These are phyloP conservation scores for Umbelopsis vinacea DNA, from an alignment of 192 early-diverging fungal species.

Conservation along the genomic window DNA sequence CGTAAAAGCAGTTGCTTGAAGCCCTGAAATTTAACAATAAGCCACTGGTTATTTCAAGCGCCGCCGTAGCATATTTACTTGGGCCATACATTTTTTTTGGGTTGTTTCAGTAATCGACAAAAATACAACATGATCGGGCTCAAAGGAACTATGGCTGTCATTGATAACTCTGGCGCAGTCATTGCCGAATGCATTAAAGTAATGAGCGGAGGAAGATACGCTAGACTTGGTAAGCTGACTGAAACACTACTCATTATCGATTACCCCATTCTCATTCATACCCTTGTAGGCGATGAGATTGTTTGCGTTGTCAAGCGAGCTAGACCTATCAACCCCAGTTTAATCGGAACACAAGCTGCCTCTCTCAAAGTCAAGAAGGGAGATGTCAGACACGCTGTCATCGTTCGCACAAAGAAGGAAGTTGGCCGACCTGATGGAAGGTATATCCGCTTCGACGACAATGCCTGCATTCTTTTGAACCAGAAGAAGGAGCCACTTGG, in stretches of 20 bases:
- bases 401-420: constrained; percentile 91
- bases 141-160: constrained; percentile 85
- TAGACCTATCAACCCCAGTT: constrained; percentile 67
- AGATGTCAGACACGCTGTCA: constrained; percentile 88
- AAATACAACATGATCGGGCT: constrained; percentile 72
- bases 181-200: constrained; percentile 96
- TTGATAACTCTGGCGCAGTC: constrained; percentile 96
- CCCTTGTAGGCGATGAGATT: constrained; percentile 84
- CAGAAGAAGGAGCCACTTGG: constrained; percentile 94
- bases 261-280: background rate
- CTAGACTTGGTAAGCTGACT: constrained; percentile 54
- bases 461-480: constrained; percentile 94
- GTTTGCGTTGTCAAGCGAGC: constrained; percentile 96
- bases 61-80: no score
- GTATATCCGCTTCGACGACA: constrained; percentile 94
- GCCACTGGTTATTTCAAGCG: no score
- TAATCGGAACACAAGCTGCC: constrained; percentile 56
- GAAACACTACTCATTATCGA: background rate
- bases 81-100: no score
- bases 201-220: constrained; percentile 76
- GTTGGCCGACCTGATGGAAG: constrained; percentile 89
- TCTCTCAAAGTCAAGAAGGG: constrained; percentile 87
- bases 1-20: no score
- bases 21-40: background rate
- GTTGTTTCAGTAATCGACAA: background rate